Base-by-base conservation (phyloP, 2,329 filamentous ascomycete genomes). In the Thielaviopsis punctulata region DNA sequence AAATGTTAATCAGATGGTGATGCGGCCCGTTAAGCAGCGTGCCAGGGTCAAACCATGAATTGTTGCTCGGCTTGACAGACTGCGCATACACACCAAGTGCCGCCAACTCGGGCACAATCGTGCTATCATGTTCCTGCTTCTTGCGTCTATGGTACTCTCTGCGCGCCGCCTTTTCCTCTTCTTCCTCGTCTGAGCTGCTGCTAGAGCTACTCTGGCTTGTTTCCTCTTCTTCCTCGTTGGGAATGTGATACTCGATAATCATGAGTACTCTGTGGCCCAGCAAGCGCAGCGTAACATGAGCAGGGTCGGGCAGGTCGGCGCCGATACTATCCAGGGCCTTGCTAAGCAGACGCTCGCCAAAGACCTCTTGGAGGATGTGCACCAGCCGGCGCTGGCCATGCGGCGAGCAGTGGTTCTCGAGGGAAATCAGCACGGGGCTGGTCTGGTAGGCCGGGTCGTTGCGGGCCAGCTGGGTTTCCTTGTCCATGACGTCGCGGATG, bases 1-100 rank as follows among this genome's bases (percentile, higher is more conserved):
- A 84, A 2, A 84, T 72, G 59, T 85, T 84, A 70, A 82, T 80
- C 56, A 82, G 72, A 53, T 81, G 79, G 59, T 82, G 75, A 56
- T 80, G 76, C 27, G 78, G 79, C 0, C 71, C 75, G 52, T 82
- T 77, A 60, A 69, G 60, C 23, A 75, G 62, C 15, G 63, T 57
- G 2, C 66, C 68, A 3, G 65, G 59, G 18, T 77, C 72, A 60
- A 73, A 82, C 80, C 80, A 84, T 0, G 77, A 79, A 58, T 79
- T 76, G 62, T 84, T 73, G 52, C 66, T 64, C 0, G 80, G 80
- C 60, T 84, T 84, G 52, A 84, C 78, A 0, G 77, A 81, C 60
- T 84, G 80, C 0, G 80, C 80, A 57, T 84, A 84, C 1, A 84
- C 77, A 3, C 80, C 80, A 0, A 84, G 68, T 43, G 73, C 74